Base-by-base conservation (phyloP, 768 basidiomycete genomes). In the Calocybe gangraenosa region DNA sequence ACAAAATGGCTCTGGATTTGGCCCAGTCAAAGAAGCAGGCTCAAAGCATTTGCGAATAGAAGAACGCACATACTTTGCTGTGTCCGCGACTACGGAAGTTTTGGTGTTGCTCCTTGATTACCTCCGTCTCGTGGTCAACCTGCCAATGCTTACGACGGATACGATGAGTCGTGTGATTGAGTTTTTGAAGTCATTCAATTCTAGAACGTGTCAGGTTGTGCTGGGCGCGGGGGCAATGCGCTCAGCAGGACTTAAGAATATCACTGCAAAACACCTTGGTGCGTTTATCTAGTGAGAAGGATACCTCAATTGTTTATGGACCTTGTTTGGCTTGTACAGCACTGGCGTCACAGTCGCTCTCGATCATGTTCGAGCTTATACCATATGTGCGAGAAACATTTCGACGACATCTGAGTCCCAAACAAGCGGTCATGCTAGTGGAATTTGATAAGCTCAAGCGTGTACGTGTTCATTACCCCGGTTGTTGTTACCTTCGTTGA, bases 211-310 rank as follows among this genome's bases (percentile, higher is more conserved):
- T 65, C 96, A 98, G 62, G 94, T 98, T 36, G 96, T 99, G 0
- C 74, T 99, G 7, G 96, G 96, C 2, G 96, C 96, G 7, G 96
- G 96, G 11, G 96, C 96, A n/a, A 97, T 98, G 94, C 76, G 93
- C 34, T 93, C 91, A 14, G 96, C 96, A 15, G 96, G 96, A 5
- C 67, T 99, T 57, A 97, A 91, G 67, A 95, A 98, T 61, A 99
- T 99, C 60, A 97, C 96, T 0, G 96, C 96, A 32, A 96, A 92
- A 64, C 95, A 99, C 70, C 75, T 99, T 18, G 93, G 92, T 90
- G 51, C 49, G 78, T 58, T 42, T 14, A 4, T 37, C 49, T 42
- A 37, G 36, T 43, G 6, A 18, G 17, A 9, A 13, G 36, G 20
- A 19, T 17, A n/a, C 11, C 5, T 20, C n/a, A 5, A n/a, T 38